Conservation (phyloP, 352 stramenopile species). For the Blastocystis sp. region DNA sequence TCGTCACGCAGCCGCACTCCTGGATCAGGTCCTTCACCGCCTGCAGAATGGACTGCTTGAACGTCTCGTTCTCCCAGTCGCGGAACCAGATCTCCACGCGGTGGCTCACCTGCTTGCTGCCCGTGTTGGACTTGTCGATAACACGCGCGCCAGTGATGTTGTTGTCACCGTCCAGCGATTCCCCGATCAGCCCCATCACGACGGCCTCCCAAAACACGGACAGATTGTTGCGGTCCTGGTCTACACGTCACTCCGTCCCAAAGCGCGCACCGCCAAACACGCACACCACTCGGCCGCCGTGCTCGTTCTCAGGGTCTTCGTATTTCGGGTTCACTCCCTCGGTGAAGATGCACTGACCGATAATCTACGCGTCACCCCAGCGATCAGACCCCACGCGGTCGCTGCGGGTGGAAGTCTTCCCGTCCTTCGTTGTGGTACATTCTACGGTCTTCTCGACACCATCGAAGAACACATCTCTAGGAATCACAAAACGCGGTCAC, state of each 20-base stretch:
- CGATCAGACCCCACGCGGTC: not conserved
- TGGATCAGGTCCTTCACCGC: slow-evolving; percentile 4
- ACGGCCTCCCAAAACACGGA: slow-evolving; percentile 83
- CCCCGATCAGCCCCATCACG: slow-evolving; percentile 82
- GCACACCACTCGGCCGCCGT: slow-evolving; percentile 75
- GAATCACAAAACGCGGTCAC: not conserved
- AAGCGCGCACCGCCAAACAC: slow-evolving; percentile 20
- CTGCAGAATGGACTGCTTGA: slow-evolving; percentile 53
- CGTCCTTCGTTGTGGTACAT: not conserved
- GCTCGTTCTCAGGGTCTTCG: slow-evolving; percentile 84
- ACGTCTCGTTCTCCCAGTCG: slow-evolving; percentile 53
- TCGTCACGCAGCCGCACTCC: slow-evolving; percentile 22
- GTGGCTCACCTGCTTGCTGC: slow-evolving; percentile 57
- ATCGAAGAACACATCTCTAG: slow-evolving; percentile 68
- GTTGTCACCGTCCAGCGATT: slow-evolving; percentile 79
- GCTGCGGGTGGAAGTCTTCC: not conserved
- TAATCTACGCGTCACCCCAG: slow-evolving; percentile 55
- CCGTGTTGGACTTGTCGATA: slow-evolving; percentile 77
- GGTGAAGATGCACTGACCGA: slow-evolving; percentile 77
- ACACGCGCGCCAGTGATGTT: slow-evolving; percentile 83
- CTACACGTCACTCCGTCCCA: slow-evolving; percentile 70
- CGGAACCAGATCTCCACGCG: slow-evolving; percentile 65
- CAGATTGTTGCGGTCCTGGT: slow-evolving; percentile 76
- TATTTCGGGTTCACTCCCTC: slow-evolving; percentile 83
- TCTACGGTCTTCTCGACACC: slow-evolving; percentile 46